Base-by-base conservation (phyloP, 352 stramenopile genomes). In the Phytopythium helicoides region DNA sequence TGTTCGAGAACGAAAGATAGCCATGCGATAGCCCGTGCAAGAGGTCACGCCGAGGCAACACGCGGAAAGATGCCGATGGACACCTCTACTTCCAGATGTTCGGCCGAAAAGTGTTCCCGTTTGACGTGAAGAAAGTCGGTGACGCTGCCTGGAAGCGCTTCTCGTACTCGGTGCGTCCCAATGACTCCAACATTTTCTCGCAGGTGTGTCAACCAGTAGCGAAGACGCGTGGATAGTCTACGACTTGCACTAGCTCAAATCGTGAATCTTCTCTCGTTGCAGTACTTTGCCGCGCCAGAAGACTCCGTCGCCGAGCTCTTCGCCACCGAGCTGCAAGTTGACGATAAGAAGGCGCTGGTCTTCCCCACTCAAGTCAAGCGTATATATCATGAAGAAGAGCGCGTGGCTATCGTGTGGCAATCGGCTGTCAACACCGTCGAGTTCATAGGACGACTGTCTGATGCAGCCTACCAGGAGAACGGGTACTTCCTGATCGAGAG, bases 251-350 rank as follows among this genome's bases (percentile, higher is more conserved):
- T n/a, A n/a, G n/a, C n/a, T n/a, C n/a, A n/a, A n/a, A n/a, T n/a
- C n/a, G 42, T 16, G 44, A 23, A 41, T n/a, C 36, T 21, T n/a
- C 15, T 1, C 36, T 3, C 12, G 12, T 40, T 52, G 10, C 38
- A 46, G 48, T 37, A 26, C 37, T 44, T 44, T 33, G n/a, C 3
- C 39, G 31, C 31, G 19, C 22, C 45, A 64, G 62, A 62, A 66
- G 64, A 88, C 47, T 80, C 68, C 22, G 75, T 84, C 11, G 57
- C 84, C 23, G 77, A 88, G 47, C 76, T 67, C 35, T 79, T 82
- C 39, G 61, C 63, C n/a, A 66, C 85, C 22, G 68, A 86, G 54
- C 46, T 86, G 7, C 48, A 72, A 14, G 58, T 62, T 0, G 81
- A 83, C 34, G 61, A 67, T 16, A 77, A 60, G 0, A 58, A 68